Evolutionary conservation across 805 yeast genomes (phyloP), one percentile per base, ranked within the genome.

Genomic region (Lachancea nothofagi): DNA sequence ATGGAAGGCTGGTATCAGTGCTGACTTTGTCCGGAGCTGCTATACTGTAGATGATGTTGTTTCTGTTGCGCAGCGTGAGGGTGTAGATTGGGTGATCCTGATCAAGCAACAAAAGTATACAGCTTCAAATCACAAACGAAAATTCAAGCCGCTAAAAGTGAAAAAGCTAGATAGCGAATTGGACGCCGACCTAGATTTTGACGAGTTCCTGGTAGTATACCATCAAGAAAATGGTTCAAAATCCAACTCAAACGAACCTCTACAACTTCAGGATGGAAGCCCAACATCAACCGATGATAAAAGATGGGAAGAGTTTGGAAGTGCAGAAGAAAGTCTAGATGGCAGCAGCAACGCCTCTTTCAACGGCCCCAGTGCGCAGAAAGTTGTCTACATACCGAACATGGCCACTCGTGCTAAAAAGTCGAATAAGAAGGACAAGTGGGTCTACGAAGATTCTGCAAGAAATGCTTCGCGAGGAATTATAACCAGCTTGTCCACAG

Each of bases 361-460:
- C 20, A 42, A 41, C 25, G 46, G 46, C 10, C 42, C 45, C 3
- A 34, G 38, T 18, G 52, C 47, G 35, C 87, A 80, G 48, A 78
- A 75, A 38, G 80, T 82, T 7, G 64, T 73, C 0, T 74, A 80
- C 36, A 81, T 90, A 2, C 75, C 86, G 1, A 86, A 86, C 51
- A 86, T 84, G 50, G 89, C 93, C 1, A 85, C 86, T 3, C 75
- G 83, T 58, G 83, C 93, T 15, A 78, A 77, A 36, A 84, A 83
- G 57, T 76, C 77, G 44, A 84, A 80, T 54, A 81, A 80, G 54
- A 77, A 76, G 54, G 94, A 85, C 45, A 78, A 74, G 50, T 84
- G 83, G 86, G 77, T 78, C 13, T 60, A 77, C 29, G 95, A 86
- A 44, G 87, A 84, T 45, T 79, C 75, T 40, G 76, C 95, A 0